Percentiles rank a stretch among this genome's conserved stretches.
These are phyloP conservation scores for Stachybotrys chlorohalonatus DNA, from an alignment of 2,329 filamentous ascomycete species.

Conservation along the genomic window DNA sequence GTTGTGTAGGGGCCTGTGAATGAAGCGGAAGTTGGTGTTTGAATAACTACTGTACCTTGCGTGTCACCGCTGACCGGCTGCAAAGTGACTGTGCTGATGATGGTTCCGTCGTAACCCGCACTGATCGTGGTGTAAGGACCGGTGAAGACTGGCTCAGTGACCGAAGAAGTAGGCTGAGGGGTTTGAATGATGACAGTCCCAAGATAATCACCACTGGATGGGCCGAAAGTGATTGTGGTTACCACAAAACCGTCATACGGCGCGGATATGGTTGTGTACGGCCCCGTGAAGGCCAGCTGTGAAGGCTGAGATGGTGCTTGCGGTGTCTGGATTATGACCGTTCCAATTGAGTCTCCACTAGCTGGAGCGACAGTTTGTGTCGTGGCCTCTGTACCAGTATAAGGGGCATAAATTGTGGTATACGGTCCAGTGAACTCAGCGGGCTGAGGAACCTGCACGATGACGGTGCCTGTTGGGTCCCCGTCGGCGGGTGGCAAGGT, in stretches of 20 bases:
- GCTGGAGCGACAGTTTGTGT: not conserved
- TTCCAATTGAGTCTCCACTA: not conserved
- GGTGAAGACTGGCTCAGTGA: not conserved
- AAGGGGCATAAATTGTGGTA: not conserved
- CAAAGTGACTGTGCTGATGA: not conserved
- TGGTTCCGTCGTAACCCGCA: not conserved
- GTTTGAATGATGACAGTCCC: not conserved
- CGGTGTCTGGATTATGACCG: not conserved
- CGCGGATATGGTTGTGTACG: not conserved
- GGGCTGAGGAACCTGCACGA: not conserved
- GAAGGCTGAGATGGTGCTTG: not conserved
- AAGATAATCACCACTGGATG: not conserved
- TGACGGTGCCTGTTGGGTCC: not conserved
- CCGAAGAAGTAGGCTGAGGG: not conserved
- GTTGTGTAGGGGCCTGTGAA: not conserved
- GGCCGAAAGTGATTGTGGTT: not conserved
- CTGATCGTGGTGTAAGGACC: not conserved
- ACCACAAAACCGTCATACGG: not conserved
- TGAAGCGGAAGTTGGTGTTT: conserved; percentile 2
- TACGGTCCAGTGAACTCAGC: not conserved
- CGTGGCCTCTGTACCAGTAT: not conserved
- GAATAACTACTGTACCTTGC: conserved; percentile 7
- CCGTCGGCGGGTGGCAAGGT: not conserved
- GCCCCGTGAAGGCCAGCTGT: not conserved
- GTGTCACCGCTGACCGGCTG: not conserved